phyloP scores from a whole-genome alignment of 129 eudicot species.

The Mikania micrantha region DNA sequence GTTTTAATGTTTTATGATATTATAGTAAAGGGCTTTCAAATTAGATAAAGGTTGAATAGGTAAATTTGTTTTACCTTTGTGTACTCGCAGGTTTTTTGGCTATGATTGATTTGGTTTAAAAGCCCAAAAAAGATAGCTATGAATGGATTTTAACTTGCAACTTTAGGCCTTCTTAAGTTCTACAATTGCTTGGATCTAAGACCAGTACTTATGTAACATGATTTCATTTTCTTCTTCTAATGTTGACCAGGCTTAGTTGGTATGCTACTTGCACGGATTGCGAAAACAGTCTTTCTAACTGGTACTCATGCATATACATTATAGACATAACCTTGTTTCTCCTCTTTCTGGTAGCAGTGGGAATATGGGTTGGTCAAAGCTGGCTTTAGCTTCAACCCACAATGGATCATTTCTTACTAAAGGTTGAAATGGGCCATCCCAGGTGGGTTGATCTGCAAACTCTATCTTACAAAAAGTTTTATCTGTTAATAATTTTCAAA shows the following conservation, averaged over 20 bases:
- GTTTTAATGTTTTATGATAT: neutral
- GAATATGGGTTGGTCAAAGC: neutral
- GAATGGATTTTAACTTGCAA: neutral
- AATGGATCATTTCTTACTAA: neutral
- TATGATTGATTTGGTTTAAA: neutral
- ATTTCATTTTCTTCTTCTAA: constrained; percentile 16
- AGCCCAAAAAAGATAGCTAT: neutral
- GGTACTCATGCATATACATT: constrained; percentile 31
- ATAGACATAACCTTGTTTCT: neutral
- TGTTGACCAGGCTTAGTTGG: constrained; percentile 83
- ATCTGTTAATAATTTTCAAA: no score
- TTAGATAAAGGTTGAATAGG: neutral
- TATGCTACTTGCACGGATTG: constrained; percentile 80
- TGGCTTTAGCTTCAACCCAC: neutral
- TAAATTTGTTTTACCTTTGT: neutral
- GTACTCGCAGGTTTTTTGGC: no score
- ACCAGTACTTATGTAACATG: constrained; percentile 7
- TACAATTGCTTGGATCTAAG: constrained; percentile 8
- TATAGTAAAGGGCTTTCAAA: neutral
- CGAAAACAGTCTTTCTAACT: constrained; percentile 65
- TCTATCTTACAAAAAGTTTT: neutral
- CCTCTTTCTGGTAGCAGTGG: neutral
- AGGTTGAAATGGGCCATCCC: neutral
- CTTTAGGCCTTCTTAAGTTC: neutral
- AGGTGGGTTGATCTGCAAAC: neutral